Percentiles rank a stretch among this genome's conserved stretches.
Conservation (phyloP, 2,329 filamentous ascomycete species). For the Tolypocladium ophioglossoides region DNA sequence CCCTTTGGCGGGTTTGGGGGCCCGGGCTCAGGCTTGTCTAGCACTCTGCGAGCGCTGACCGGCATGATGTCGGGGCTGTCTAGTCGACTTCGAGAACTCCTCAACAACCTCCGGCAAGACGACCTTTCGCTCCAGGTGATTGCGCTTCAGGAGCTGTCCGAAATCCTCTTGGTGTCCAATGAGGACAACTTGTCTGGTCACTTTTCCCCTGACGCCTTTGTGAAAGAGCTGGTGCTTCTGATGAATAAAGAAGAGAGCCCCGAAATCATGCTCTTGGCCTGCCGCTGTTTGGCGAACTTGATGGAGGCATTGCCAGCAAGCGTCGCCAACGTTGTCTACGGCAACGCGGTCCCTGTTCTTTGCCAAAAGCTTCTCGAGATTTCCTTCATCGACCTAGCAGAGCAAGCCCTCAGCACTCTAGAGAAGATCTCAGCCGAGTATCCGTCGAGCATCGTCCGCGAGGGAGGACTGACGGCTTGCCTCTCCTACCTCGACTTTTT, state of each 20-base stretch:
- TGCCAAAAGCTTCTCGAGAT: constrained; percentile 95
- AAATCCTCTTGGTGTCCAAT: constrained; percentile 86
- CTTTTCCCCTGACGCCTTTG: constrained; percentile 87
- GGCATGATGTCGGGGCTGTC: constrained; percentile 87
- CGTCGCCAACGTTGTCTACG: constrained; percentile 92
- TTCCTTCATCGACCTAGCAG: constrained; percentile 91
- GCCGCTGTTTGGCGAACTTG: constrained; percentile 87
- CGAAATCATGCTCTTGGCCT: constrained; percentile 94
- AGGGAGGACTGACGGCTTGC: constrained; percentile 92
- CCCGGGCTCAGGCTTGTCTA: constrained; percentile 58
- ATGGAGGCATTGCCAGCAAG: constrained; percentile 95
- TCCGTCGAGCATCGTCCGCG: constrained; percentile 85
- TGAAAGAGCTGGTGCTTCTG: constrained; percentile 83
- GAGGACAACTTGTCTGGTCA: constrained; percentile 94
- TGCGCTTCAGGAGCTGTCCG: constrained; percentile 84
- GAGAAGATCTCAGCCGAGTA: constrained; percentile 98
- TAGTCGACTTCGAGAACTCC: constrained; percentile 65
- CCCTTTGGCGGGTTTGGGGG: constrained; percentile 59
- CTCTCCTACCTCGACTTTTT: constrained; percentile 96
- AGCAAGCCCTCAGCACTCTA: constrained; percentile 90
- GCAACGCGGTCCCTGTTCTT: constrained; percentile 87
- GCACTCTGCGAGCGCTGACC: constrained; percentile 73
- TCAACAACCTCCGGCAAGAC: constrained; percentile 67
- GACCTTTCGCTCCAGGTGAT: constrained; percentile 86
- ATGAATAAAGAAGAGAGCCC: constrained; percentile 96